Base-by-base conservation (phyloP, 768 basidiomycete genomes). In the Infundibulicybe gibba region DNA sequence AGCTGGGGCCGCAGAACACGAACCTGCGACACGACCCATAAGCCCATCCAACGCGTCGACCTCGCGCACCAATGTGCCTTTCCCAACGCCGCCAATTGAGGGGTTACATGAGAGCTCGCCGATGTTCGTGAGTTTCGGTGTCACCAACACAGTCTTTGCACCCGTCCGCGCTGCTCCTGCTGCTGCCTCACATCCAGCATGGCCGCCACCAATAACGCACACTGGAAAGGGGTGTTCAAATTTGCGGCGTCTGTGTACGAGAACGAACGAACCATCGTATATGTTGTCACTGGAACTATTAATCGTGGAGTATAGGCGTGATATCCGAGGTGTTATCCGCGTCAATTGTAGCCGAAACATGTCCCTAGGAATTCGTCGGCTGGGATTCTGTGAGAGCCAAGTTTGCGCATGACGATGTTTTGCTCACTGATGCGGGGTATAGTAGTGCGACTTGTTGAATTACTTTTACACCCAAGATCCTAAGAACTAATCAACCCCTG, bases 121-220 rank as follows among this genome's bases (percentile, higher is more conserved):
- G 40, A 95, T 80, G 0, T 83, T 91, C 42, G 87, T 83, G 13
- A 90, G 58, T 44, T 78, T 84, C 62, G 93, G 92, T 1, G 93
- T 95, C 47, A 95, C 63, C 6, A 95, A 72, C 8, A 92, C 55
- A 0, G 91, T 94, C 51, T 76, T 75, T 2, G 92, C 91, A 1
- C 93, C 91, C 0, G 85, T 79, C 39, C 93, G 74, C 1, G 93
- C 91, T 13, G 92, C 77, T 2, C 86, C 93, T 5, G 91, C 80
- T 0, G 93, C 92, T 1, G 93, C 93, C 61, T 95, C 93, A 56
- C 90, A 92, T 1, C 93, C 93, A 25, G 93, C 93, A 70, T 95
- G 93, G 3, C 93, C 93, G 3, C 87, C 93, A 20, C 93, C 93
- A 54, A 95, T 90, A 25, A 95, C 75, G 55, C 90, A 90, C 0